Evolutionary conservation across 345 rosid genomes (phyloP), one percentile per base, ranked within the genome.

Genomic region (Arabidopsis arenosa): DNA sequence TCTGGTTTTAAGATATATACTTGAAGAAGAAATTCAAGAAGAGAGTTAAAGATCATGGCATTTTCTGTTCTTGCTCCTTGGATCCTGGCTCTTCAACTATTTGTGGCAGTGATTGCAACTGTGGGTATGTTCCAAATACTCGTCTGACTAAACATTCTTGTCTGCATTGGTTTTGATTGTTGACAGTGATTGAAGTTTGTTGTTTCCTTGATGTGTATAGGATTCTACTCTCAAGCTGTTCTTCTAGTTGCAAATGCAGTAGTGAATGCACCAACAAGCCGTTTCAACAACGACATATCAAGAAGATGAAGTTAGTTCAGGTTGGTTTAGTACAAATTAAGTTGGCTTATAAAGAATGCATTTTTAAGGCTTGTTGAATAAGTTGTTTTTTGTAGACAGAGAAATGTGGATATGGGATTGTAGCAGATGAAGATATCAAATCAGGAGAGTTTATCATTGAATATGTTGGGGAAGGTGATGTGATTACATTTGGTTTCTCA

Each of bases 401-500:
- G 83, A 93, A 91, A 85, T 96, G 99, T 60, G 99, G 99, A 70
- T 82, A 86, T 7, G 98, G 98, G 63, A 85, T 96, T 82, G 90
- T 78, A 78, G 89, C 98, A 21, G 90, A 93, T 81, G 97, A 93
- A 85, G 93, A 91, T 81, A 91, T 96, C 74, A 81, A 76, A 41
- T 73, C 71, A 33, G 99, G 98, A 75, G 99, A 95, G 75, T 95
- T 90, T 81, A 86, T 93, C 55, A 83, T 95, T 71, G 99, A 95
- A 82, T 93, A 93, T 79, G 98, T 92, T 9, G 99, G 99, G 39
- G 98, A 96, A 91, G 96, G 99, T 96, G 65, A 83, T 68, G 59
- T 66, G 71, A 41, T 21, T 21, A 8, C 66, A 32, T 10, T 39
- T 63, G 14, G 5, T 65, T 47, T 0, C 13, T 28, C 9, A 28